A percentile compares a stretch with the other conserved stretches of the same genome.
phyloP scores from a whole-genome alignment of 2,329 filamentous ascomycete genomes.

The Aspergillus awamori region DNA sequence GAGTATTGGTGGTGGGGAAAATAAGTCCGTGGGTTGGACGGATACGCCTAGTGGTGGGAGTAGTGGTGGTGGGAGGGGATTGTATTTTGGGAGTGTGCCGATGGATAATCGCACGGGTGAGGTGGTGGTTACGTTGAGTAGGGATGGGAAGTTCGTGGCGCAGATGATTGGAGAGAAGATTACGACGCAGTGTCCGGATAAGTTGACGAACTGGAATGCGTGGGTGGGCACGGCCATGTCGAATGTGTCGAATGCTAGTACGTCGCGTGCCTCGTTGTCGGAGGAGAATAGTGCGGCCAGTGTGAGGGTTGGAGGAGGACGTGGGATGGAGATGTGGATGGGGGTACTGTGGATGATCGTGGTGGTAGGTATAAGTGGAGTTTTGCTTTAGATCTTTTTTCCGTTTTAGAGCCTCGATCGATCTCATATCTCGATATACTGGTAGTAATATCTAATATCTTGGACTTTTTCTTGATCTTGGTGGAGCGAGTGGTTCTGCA shows the following conservation, averaged over 20 bases:
- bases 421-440: too few species aligned
- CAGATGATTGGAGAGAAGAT: slow-evolving; percentile 30
- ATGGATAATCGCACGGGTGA: slow-evolving; percentile 28
- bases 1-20: slow-evolving; percentile 37
- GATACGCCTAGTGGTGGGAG: slow-evolving; percentile 31
- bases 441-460: neutral
- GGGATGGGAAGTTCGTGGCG: slow-evolving; percentile 25
- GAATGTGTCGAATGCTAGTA: neutral
- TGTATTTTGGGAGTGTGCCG: slow-evolving; percentile 38
- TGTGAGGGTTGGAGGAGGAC: neutral
- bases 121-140: slow-evolving; percentile 30
- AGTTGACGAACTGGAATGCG: slow-evolving; percentile 41
- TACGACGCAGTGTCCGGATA: slow-evolving; percentile 24
- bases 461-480: neutral
- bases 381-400: neutral
- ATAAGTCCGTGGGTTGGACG: slow-evolving; percentile 27
- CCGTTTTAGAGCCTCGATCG: neutral
- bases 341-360: neutral
- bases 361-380: neutral
- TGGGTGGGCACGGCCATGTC: slow-evolving; percentile 36
- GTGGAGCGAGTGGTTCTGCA: neutral
- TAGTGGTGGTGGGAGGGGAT: slow-evolving; percentile 33
- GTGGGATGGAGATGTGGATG: neutral
- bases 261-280: neutral
- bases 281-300: neutral